Conservation (phyloP, 2,329 filamentous ascomycete species). For the Aschersonia sp. region DNA sequence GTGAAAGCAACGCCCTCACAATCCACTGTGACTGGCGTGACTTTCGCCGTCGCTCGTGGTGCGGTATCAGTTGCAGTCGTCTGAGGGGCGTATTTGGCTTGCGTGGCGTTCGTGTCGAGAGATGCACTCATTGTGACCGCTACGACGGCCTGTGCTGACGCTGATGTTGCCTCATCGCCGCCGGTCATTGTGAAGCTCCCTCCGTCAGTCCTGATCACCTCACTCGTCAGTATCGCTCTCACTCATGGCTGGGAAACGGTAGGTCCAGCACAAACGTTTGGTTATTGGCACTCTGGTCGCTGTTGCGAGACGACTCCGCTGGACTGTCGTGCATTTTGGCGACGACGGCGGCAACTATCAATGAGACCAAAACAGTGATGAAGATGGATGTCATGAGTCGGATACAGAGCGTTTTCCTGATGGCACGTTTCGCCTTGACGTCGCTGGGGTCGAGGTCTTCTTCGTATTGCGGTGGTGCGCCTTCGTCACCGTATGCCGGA, state of each 20-base stretch:
- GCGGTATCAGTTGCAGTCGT: neutral
- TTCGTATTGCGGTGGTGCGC: slow-evolving; percentile 7
- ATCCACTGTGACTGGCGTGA: slow-evolving; percentile 1
- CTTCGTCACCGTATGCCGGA: slow-evolving; percentile 8
- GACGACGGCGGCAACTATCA: slow-evolving; percentile 11
- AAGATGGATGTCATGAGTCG: slow-evolving; percentile 10
- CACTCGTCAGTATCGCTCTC: neutral
- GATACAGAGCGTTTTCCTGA: slow-evolving; percentile 7
- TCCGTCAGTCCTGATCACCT: slow-evolving; percentile 1
- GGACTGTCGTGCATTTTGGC: slow-evolving; percentile 7
- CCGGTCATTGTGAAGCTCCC: slow-evolving; percentile 4
- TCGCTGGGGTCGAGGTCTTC: slow-evolving; percentile 3
- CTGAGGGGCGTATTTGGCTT: neutral
- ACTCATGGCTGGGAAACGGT: neutral
- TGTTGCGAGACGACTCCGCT: neutral
- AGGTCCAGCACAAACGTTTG: neutral
- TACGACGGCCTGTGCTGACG: neutral
- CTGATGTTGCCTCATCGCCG: neutral
- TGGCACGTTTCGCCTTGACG: slow-evolving; percentile 4
- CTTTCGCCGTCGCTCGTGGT: neutral
- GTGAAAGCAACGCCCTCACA: neutral
- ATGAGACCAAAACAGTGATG: slow-evolving; percentile 9
- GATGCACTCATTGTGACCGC: neutral
- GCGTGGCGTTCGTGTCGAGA: neutral
- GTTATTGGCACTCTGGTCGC: slow-evolving; percentile 1